Percentiles rank a stretch among this genome's conserved stretches.
Conservation (phyloP, 345 rosid species). For the Lenwebbia sp. region DNA sequence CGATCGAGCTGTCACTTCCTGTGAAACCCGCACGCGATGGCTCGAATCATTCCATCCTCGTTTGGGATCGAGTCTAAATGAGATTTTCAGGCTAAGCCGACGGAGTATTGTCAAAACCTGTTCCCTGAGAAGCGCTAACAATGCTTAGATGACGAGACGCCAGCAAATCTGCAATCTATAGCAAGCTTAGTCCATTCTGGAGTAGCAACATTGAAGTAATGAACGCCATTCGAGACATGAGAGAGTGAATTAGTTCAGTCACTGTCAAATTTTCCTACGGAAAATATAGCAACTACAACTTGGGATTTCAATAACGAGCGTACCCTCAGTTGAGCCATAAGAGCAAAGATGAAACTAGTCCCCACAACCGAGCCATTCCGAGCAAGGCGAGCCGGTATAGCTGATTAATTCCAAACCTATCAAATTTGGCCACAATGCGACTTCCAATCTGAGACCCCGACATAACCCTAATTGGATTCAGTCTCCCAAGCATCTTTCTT, state of each 20-base stretch:
- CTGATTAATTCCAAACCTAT: neutral
- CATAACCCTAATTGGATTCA: neutral
- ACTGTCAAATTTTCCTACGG: neutral
- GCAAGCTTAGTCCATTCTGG: neutral
- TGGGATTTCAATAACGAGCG: neutral
- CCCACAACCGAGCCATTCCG: neutral
- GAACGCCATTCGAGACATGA: neutral
- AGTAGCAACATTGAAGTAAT: neutral
- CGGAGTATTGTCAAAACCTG: too few species aligned
- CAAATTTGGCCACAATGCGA: neutral
- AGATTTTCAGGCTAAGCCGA: too few species aligned
- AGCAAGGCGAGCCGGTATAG: neutral
- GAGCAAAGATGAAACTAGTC: neutral
- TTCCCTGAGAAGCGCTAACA: too few species aligned
- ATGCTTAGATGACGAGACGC: neutral
- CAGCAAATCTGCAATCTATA: too few species aligned
- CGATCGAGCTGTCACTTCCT: neutral
- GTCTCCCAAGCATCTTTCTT: neutral
- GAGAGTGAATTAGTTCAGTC: neutral
- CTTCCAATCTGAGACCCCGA: neutral
- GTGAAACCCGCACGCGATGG: neutral
- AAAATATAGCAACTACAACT: neutral
- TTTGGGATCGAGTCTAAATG: neutral
- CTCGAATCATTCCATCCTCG: neutral
- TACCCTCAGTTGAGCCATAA: neutral